These are phyloP conservation scores for Aspergillus clavatus DNA, from an alignment of 2,329 filamentous ascomycete genomes.

Conservation along the genomic window DNA sequence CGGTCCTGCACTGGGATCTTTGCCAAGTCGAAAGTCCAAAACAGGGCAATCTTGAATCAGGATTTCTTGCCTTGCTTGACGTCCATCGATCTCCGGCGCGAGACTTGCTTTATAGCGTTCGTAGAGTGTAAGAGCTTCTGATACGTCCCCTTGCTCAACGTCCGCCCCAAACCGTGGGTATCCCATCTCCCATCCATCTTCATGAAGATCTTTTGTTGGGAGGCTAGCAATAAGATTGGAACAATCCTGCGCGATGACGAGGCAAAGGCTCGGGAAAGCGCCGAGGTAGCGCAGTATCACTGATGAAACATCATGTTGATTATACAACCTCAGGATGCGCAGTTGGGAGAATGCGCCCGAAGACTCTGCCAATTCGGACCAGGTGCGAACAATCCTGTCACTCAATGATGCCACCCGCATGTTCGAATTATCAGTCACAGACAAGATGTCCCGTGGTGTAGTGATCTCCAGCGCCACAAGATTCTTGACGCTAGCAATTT, in stretches of 20 bases:
- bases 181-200: conserved; percentile 27
- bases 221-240: conserved; percentile 21
- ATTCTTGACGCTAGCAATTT: conserved; percentile 36
- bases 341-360: conserved; percentile 35
- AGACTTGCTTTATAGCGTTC: conserved; percentile 13
- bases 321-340: conserved; percentile 32
- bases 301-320: conserved; percentile 29
- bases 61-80: background rate
- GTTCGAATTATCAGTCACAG: conserved; percentile 9
- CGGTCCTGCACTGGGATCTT: background rate
- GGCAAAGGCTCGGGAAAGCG: conserved; percentile 32
- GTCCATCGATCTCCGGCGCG: background rate
- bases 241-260: conserved; percentile 33
- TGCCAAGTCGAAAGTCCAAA: conserved; percentile 24
- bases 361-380: conserved; percentile 35
- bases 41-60: conserved; percentile 14
- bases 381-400: conserved; percentile 39
- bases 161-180: background rate
- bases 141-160: background rate
- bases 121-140: conserved; percentile 11
- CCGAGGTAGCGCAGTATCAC: conserved; percentile 32
- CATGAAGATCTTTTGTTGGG: conserved; percentile 11
- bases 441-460: conserved; percentile 14
- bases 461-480: conserved; percentile 37
- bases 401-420: conserved; percentile 23